Evolutionary conservation across 164 flowering plant genomes (phyloP), one percentile per base, ranked within the genome.

Genomic region (Umbellularia californica): DNA sequence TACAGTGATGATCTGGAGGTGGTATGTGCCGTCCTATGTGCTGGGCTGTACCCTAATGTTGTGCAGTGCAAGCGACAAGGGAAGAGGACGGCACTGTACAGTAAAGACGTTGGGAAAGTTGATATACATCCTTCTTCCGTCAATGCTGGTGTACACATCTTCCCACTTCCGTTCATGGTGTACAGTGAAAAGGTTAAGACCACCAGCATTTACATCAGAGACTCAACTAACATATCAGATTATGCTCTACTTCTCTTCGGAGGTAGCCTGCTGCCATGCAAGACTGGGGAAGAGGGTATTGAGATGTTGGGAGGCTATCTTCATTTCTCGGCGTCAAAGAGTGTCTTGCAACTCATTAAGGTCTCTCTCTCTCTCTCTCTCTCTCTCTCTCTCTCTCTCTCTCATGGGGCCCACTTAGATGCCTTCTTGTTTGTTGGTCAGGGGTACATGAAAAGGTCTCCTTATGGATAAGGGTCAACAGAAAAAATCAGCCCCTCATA

Each of bases 281-380:
- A 83, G 82, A 84, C 75, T 67, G n/a, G 60, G 60, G 95, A 97
- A 27, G 92, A 90, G 51, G 97, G 98, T 13, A 95, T 93, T 63
- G 98, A 93, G 77, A 95, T 95, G 99, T 92, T 95, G 62, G 97
- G 88, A 27, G 99, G 99, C 19, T 95, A 95, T 83, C 96, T 95
- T 73, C 97, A 93, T 83, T 95, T 95, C 78, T 93, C 99, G 25
- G 94, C 99, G 50, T 90, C 99, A 25, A 88, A 86, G 89, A 90
- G 85, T 51, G 92, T 92, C 50, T 76, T 93, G 69, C 89, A 88
- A 52, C 84, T 95, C 74, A 93, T 95, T 73, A 82, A 75, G 93
- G 99, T 93, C 70, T 79, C 60, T 67, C 47, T 12, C 27, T 25
- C 9, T 35, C 30, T 66, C 47, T 66, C 41, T 66, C 41, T 11